Evolutionary conservation across 73 alveolate species (phyloP).

Genomic region (Tetrahymena malaccensis): DNA sequence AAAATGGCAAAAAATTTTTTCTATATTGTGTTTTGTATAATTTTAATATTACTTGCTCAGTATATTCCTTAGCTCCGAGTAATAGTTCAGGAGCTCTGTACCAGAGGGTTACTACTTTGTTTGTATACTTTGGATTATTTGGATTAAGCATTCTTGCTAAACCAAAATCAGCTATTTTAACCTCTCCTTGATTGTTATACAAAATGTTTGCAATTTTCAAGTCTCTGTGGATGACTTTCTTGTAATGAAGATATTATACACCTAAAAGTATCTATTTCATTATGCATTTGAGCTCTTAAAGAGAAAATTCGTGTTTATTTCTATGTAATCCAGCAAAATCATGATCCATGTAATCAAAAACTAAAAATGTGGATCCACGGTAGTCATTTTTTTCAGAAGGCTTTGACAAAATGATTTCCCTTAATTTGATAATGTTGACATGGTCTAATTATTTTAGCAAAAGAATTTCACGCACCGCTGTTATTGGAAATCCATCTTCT

Average conservation of each 20-base stretch:
- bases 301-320: constrained; percentile 44
- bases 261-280: constrained; percentile 65
- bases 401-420: constrained; percentile 79
- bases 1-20: background rate
- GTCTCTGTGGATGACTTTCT: constrained; percentile 77
- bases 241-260: constrained; percentile 68
- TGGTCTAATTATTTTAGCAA: constrained; percentile 84
- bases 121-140: constrained; percentile 48
- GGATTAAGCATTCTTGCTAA: constrained; percentile 55
- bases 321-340: constrained; percentile 82
- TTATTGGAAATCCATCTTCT: constrained; percentile 94
- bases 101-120: constrained; percentile 60
- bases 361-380: constrained; percentile 87
- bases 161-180: constrained; percentile 82
- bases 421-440: constrained; percentile 78
- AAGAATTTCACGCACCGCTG: constrained; percentile 94
- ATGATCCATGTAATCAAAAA: constrained; percentile 90
- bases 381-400: constrained; percentile 59
- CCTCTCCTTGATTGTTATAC: constrained; percentile 68
- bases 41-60: background rate
- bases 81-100: constrained; percentile 67
- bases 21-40: background rate
- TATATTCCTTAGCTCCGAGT: constrained; percentile 28
- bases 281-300: constrained; percentile 69
- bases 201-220: constrained; percentile 74